phyloP scores from a whole-genome alignment of 2,329 filamentous ascomycete species.

The Fusarium xyrophilum region DNA sequence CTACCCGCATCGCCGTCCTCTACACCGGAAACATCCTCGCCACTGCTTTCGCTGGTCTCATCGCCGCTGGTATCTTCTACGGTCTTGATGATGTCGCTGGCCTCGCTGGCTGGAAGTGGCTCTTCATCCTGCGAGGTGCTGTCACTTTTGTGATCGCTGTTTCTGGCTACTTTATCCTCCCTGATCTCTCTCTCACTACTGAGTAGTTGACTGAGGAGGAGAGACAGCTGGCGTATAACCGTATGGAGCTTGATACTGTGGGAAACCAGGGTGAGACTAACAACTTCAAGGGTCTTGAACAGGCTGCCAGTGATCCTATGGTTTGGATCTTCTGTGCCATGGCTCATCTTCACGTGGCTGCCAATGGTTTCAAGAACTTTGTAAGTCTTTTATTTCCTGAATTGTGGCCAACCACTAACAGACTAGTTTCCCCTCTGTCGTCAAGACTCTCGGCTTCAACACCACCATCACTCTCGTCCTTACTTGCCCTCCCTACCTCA shows the following conservation, averaged over 20 bases:
- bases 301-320: constrained; percentile 54
- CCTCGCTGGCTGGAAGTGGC: constrained; percentile 46
- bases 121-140: constrained; percentile 72
- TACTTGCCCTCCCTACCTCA: constrained; percentile 53
- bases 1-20: constrained; percentile 52
- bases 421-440: constrained; percentile 38
- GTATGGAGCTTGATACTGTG: constrained; percentile 56
- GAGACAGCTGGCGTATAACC: constrained; percentile 50
- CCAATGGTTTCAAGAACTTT: constrained; percentile 54
- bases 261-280: constrained; percentile 51
- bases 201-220: constrained; percentile 53
- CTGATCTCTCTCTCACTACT: constrained; percentile 53
- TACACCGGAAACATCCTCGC: constrained; percentile 51
- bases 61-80: constrained; percentile 53
- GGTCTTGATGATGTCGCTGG: constrained; percentile 40
- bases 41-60: constrained; percentile 52
- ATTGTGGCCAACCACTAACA: fast-evolving
- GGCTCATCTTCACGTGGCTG: constrained; percentile 58
- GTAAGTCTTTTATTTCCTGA: neutral
- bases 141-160: constrained; percentile 44
- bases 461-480: constrained; percentile 44
- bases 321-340: constrained; percentile 59
- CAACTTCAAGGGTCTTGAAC: constrained; percentile 52
- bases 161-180: constrained; percentile 41
- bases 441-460: constrained; percentile 42